phyloP scores from a whole-genome alignment of 1,139 yeast genomes.

The Scheffersomyces insectosa region DNA sequence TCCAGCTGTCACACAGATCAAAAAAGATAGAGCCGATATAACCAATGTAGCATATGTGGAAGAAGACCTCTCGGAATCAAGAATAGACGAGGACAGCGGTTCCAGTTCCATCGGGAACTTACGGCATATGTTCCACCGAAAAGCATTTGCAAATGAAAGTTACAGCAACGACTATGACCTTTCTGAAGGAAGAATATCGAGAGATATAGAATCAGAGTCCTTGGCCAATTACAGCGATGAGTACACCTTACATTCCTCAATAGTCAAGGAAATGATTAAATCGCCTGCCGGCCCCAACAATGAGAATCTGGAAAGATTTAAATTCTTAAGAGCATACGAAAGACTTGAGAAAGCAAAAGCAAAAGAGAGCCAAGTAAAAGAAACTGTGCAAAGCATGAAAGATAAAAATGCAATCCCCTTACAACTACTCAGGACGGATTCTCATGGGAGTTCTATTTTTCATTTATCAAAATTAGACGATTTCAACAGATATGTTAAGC shows the following conservation, averaged over 20 bases:
- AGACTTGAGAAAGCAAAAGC: constrained; percentile 13
- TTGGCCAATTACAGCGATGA: constrained; percentile 9
- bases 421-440: constrained; percentile 18
- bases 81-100: not conserved
- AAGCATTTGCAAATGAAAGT: not conserved
- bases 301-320: constrained; percentile 27
- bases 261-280: constrained; percentile 24
- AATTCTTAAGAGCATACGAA: constrained; percentile 30
- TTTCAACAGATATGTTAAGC: constrained; percentile 34
- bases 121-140: constrained; percentile 2
- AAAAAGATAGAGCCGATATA: not conserved
- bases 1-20: constrained; percentile 1
- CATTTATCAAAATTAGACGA: constrained; percentile 39
- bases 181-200: constrained; percentile 4
- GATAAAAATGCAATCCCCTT: constrained; percentile 26
- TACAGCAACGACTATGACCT: constrained; percentile 5
- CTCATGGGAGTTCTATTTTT: constrained; percentile 30
- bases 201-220: no score
- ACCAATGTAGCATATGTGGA: not conserved
- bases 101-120: constrained; percentile 2
- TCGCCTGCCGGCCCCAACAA: constrained; percentile 7
- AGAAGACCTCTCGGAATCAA: not conserved
- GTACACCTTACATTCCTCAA: constrained; percentile 26
- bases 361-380: constrained; percentile 11
- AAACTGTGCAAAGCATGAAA: constrained; percentile 14